phyloP scores from a whole-genome alignment of 192 early-diverging fungal genomes.

The Pilobolus umbonatus region DNA sequence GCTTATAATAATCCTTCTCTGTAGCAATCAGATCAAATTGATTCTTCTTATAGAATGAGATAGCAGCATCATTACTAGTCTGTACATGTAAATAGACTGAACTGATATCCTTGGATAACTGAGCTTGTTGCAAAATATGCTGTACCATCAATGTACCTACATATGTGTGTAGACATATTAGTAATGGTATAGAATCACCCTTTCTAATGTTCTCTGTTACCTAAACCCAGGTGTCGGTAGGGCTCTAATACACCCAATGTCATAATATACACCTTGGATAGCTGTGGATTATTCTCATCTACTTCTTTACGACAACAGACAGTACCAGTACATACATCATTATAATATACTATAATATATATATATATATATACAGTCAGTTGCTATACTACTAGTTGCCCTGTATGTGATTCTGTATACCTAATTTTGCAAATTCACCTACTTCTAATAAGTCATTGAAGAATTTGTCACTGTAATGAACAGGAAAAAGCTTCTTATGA shows the following conservation, averaged over 20 bases:
- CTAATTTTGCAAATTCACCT: constrained; percentile 67
- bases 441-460: constrained; percentile 68
- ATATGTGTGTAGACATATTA: background rate
- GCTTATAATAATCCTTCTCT: constrained; percentile 76
- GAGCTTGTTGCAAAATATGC: constrained; percentile 53
- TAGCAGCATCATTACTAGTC: constrained; percentile 70
- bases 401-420: no score
- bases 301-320: constrained; percentile 78
- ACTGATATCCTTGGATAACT: constrained; percentile 39
- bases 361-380: background rate
- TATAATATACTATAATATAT: constrained; percentile 55
- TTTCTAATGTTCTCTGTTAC: constrained; percentile 31
- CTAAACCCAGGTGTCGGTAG: constrained; percentile 76
- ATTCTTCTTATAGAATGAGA: constrained; percentile 76
- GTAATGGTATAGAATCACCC: background rate
- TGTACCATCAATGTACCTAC: constrained; percentile 55
- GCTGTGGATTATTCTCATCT: constrained; percentile 27
- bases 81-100: constrained; percentile 84
- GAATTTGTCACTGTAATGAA: constrained; percentile 73
- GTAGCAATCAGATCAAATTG: constrained; percentile 61
- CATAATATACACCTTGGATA: constrained; percentile 77
- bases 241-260: constrained; percentile 87
- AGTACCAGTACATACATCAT: constrained; percentile 70
- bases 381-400: no score
- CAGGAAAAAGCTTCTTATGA: constrained; percentile 82